These are phyloP conservation scores for Gaultheria prostrata DNA, from an alignment of 148 eudicot species.

Conservation along the genomic window DNA sequence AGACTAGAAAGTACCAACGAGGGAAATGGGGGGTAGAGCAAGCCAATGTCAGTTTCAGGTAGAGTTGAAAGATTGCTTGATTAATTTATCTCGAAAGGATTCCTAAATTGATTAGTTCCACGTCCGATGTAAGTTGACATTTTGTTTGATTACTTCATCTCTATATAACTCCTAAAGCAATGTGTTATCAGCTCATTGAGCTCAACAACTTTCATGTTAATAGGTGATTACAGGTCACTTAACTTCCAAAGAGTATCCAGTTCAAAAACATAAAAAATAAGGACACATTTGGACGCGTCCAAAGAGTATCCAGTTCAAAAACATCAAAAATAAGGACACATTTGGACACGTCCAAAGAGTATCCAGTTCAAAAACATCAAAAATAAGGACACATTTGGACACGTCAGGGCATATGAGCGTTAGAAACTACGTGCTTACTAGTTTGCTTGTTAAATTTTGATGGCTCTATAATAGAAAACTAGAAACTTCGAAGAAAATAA, in stretches of 20 bases:
- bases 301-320: not conserved
- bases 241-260: not conserved
- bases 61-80: not conserved
- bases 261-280: not conserved
- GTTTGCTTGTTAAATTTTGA: not conserved
- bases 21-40: not conserved
- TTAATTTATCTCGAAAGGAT: not conserved
- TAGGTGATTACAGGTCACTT: not conserved
- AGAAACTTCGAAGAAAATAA: not conserved
- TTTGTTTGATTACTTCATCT: not conserved
- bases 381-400: not conserved
- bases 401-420: not conserved
- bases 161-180: not conserved
- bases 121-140: not conserved
- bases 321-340: not conserved
- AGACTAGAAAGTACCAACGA: not conserved
- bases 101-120: not conserved
- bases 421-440: not conserved
- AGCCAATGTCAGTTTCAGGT: not conserved
- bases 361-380: not conserved
- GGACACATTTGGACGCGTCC: constrained; percentile 3
- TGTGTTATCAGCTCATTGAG: not conserved
- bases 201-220: not conserved
- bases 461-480: not conserved
- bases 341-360: constrained; percentile 4